Evolutionary conservation across 495 filamentous ascomycete genomes (phyloP), one percentile per base, ranked within the genome.

Genomic region (Achaetomiella virescens): DNA sequence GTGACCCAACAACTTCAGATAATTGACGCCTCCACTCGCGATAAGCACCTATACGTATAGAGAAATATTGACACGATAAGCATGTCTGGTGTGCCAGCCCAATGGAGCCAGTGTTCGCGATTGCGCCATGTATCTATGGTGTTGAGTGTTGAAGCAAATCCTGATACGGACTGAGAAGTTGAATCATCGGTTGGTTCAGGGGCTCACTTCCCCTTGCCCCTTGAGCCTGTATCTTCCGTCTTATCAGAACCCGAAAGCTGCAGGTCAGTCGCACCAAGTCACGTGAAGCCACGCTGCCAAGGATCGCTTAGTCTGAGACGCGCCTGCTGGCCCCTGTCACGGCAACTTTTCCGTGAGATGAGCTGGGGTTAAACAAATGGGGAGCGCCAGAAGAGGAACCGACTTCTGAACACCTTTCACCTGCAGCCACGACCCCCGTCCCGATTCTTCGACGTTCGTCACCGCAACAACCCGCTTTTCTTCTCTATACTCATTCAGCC

Each of bases 371-470:
- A 45, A n/a, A 31, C 59, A 40, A 60, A 62, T 61, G 25, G 54
- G 42, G 37, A 47, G 12, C 36, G 55, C 49, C 51, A 51, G 29
- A 60, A 55, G 38, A 52, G 49, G 53, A 45, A 40, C 54, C 61
- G 52, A 67, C 64, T 65, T 69, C 60, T 69, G 66, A 65, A 69
- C 66, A 69, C 66, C 66, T 69, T 69, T 63, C 66, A 67, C 64
- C 64, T 63, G 60, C 46, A 55, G 45, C n/a, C n/a, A 48, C 48
- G 31, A 31, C 41, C 47, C 38, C 35, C n/a, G 25, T 57, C 50
- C 46, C 33, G 55, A 58, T 37, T 29, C 54, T 57, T 9, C 27
- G 42, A 55, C n/a, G 37, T 40, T 27, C 44, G 29, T 49, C 54
- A 50, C 54, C 25, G 18, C 44, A 33, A 29, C 27, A 48, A 25